Conservation (phyloP, 2,329 filamentous ascomycete genomes). For the Colletotrichum euphorbiae region DNA sequence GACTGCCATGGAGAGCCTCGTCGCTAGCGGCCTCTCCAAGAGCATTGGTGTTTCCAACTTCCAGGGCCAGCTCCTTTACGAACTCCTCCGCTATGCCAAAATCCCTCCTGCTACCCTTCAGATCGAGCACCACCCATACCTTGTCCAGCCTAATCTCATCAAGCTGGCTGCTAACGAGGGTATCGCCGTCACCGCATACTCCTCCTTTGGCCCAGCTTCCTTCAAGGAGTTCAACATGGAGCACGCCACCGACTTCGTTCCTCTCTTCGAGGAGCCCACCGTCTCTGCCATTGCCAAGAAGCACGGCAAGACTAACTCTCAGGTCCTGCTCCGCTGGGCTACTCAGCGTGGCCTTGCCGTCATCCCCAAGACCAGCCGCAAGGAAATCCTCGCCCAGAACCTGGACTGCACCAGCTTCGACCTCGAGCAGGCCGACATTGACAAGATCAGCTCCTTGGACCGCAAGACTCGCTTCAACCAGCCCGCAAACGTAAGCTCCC, state of each 20-base stretch:
- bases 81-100: constrained; percentile 81
- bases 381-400: constrained; percentile 70
- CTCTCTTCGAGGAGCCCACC: constrained; percentile 77
- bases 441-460: constrained; percentile 74
- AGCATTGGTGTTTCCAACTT: constrained; percentile 89
- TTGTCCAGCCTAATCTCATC: constrained; percentile 79
- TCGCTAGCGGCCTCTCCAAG: constrained; percentile 74
- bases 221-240: constrained; percentile 84
- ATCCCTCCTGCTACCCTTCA: constrained; percentile 82
- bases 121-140: constrained; percentile 92
- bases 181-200: constrained; percentile 85
- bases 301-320: constrained; percentile 78
- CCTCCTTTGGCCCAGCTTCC: constrained; percentile 81
- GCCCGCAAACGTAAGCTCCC: constrained; percentile 72
- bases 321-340: constrained; percentile 88
- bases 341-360: constrained; percentile 85
- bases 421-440: constrained; percentile 73
- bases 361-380: constrained; percentile 79
- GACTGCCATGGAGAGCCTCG: constrained; percentile 81
- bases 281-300: constrained; percentile 76
- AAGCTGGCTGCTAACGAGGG: constrained; percentile 76
- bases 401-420: constrained; percentile 75
- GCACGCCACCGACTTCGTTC: constrained; percentile 71
- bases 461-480: constrained; percentile 80
- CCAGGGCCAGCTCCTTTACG: constrained; percentile 80